Percentiles rank a stretch among this genome's conserved stretches.
These are phyloP conservation scores for Phytophthora cryptogea DNA, from an alignment of 352 stramenopile species.

Conservation along the genomic window DNA sequence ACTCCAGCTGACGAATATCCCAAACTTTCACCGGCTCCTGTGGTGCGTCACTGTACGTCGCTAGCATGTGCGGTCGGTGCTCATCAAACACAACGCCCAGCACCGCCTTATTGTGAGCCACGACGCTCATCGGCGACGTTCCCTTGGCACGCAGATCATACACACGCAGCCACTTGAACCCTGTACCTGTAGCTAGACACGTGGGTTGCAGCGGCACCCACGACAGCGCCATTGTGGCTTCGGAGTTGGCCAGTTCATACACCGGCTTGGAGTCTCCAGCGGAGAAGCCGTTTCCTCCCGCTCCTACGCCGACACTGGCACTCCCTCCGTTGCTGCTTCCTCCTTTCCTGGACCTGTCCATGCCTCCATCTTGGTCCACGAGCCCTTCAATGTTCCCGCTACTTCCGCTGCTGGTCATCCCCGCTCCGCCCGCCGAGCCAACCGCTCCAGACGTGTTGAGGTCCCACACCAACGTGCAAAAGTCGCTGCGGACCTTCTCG, in stretches of 20 bases:
- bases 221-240: constrained; percentile 79
- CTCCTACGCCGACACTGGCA: constrained; percentile 27
- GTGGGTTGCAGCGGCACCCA: constrained; percentile 85
- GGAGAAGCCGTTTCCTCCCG: constrained; percentile 33
- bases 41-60: constrained; percentile 82
- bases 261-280: constrained; percentile 57
- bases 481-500: constrained; percentile 88
- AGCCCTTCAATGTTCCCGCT: constrained; percentile 34
- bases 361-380: constrained; percentile 30
- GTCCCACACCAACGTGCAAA: constrained; percentile 87
- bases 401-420: constrained; percentile 25
- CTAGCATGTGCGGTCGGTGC: constrained; percentile 80
- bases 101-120: constrained; percentile 86
- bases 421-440: constrained; percentile 6
- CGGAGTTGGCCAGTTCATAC: constrained; percentile 84
- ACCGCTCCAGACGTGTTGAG: constrained; percentile 50
- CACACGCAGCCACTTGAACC: constrained; percentile 89
- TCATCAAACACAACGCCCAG: constrained; percentile 82
- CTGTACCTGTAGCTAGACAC: constrained; percentile 79
- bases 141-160: constrained; percentile 75
- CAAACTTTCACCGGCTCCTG: constrained; percentile 87
- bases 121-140: constrained; percentile 74
- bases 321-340: constrained; percentile 20
- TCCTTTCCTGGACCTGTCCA: constrained; percentile 37
- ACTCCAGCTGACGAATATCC: constrained; percentile 85